A percentile compares a stretch with the other conserved stretches of the same genome.
These are phyloP conservation scores for Apocynum venetum DNA, from an alignment of 257 asterid species.

Conservation along the genomic window DNA sequence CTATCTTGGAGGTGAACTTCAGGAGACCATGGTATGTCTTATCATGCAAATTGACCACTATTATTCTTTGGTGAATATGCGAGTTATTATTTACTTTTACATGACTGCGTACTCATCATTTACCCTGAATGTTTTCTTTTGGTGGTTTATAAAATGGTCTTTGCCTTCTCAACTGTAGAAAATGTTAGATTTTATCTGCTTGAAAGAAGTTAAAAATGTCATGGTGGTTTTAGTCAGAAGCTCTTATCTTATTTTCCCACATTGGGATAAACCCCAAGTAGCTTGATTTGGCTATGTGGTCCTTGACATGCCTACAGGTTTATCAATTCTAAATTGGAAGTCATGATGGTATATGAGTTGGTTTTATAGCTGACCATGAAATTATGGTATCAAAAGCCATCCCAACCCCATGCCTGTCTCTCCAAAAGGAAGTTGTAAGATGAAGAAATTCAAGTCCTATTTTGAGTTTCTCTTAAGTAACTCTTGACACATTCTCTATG, in stretches of 20 bases:
- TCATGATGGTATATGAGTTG: neutral
- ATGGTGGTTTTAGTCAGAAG: neutral
- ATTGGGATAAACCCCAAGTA: neutral
- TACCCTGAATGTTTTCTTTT: neutral
- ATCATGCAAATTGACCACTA: neutral
- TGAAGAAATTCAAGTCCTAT: neutral
- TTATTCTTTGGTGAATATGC: neutral
- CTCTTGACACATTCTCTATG: neutral
- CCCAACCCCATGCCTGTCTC: neutral
- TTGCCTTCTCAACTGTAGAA: neutral
- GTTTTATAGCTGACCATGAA: neutral
- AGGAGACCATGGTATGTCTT: constrained; percentile 64
- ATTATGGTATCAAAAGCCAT: neutral
- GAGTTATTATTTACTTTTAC: neutral
- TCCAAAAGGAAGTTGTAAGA: neutral
- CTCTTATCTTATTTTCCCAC: neutral
- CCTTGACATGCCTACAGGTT: neutral
- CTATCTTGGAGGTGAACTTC: constrained; percentile 73
- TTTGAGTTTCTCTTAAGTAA: neutral
- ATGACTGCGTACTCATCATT: neutral
- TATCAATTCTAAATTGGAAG: neutral
- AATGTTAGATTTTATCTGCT: neutral
- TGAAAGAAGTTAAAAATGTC: neutral
- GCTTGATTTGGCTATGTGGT: neutral
- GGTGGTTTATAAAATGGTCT: neutral